A percentile compares a stretch with the other conserved stretches of the same genome.
Conservation (phyloP, 768 basidiomycete species). For the Calocybe cyanea region DNA sequence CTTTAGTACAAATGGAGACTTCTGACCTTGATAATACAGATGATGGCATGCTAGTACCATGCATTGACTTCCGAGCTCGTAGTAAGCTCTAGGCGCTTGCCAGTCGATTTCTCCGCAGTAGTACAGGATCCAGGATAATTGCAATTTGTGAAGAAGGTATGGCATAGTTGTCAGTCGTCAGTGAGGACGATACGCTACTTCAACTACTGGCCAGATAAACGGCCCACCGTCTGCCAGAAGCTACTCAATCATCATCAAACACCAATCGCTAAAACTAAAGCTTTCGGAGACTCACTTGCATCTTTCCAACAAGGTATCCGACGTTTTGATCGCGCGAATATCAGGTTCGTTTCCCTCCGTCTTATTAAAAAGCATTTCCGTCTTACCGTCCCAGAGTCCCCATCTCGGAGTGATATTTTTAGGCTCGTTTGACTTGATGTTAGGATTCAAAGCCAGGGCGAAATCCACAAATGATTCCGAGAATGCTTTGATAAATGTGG, state of each 20-base stretch:
- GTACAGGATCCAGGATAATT: too few species aligned
- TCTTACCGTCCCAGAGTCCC: slow-evolving; percentile 22
- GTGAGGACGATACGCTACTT: not conserved
- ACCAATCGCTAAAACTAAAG: not conserved
- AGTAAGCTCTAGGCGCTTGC: too few species aligned
- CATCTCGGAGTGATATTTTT: slow-evolving; percentile 36
- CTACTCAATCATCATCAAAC: slow-evolving; percentile 11
- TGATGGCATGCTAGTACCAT: too few species aligned
- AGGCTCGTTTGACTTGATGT: slow-evolving; percentile 24
- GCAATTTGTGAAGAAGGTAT: too few species aligned
- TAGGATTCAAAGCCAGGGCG: slow-evolving; percentile 26
- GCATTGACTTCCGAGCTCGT: too few species aligned
- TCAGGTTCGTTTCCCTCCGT: slow-evolving; percentile 27
- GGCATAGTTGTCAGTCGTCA: too few species aligned
- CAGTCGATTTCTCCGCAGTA: too few species aligned
- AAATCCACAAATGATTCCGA: slow-evolving; percentile 36
- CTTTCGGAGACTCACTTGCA: slow-evolving; percentile 25
- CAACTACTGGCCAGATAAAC: slow-evolving; percentile 22
- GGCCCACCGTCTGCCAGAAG: slow-evolving; percentile 27
- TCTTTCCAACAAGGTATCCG: slow-evolving; percentile 27
- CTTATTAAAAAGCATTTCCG: slow-evolving; percentile 47
- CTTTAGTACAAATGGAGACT: too few species aligned
- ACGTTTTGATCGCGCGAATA: slow-evolving; percentile 27
- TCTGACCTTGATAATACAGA: too few species aligned
- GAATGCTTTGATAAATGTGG: slow-evolving; percentile 33